These are phyloP conservation scores for Keithomyces neogunnii DNA, from an alignment of 2,329 filamentous ascomycete genomes.

Conservation along the genomic window DNA sequence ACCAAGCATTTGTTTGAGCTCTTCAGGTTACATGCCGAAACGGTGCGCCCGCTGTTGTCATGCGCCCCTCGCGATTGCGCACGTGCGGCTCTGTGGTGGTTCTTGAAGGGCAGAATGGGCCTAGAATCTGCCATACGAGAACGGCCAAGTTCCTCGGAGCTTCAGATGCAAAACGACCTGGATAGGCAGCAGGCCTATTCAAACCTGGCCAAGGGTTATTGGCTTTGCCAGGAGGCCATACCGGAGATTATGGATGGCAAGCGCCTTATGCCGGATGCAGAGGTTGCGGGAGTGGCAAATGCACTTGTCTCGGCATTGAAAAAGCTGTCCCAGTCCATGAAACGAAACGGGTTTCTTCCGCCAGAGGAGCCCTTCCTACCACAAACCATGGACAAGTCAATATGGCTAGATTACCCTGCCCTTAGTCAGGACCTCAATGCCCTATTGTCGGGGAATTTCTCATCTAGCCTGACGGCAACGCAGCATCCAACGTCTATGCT, in stretches of 20 bases:
- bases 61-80: conserved; percentile 60
- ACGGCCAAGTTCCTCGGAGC: conserved; percentile 42
- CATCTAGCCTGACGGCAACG: conserved; percentile 38
- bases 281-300: conserved; percentile 45
- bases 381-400: conserved; percentile 68
- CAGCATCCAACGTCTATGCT: conserved; percentile 38
- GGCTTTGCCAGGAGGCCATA: conserved; percentile 57
- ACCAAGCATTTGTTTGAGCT: conserved; percentile 67
- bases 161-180: conserved; percentile 44
- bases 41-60: conserved; percentile 55
- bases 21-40: conserved; percentile 71
- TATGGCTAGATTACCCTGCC: conserved; percentile 73
- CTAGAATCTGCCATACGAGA: conserved; percentile 66
- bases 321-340: conserved; percentile 74
- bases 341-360: conserved; percentile 70
- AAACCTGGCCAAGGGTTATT: conserved; percentile 77
- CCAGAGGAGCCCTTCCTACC: conserved; percentile 61
- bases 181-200: conserved; percentile 70
- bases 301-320: conserved; percentile 56
- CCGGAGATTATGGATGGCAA: conserved; percentile 39
- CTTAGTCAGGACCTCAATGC: conserved; percentile 64
- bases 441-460: conserved; percentile 56
- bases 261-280: conserved; percentile 31
- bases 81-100: conserved; percentile 80
- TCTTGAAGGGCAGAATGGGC: conserved; percentile 68